Percentiles rank a stretch among this genome's conserved stretches.
These are phyloP conservation scores for Linnemannia exigua DNA, from an alignment of 192 early-diverging fungal genomes.

Conservation along the genomic window DNA sequence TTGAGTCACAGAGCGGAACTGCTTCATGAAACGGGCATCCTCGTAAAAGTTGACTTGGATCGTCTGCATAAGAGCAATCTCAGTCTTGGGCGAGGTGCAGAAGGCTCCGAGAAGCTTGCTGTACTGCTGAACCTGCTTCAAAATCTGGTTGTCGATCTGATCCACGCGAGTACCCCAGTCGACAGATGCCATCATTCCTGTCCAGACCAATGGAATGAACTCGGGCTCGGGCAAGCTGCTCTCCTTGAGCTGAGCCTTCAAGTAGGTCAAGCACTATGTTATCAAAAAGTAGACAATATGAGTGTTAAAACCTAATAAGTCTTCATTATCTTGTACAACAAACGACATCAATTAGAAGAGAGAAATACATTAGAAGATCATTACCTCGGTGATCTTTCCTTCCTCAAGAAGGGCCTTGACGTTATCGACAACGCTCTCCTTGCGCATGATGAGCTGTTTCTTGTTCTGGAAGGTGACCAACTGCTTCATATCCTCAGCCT, in stretches of 20 bases:
- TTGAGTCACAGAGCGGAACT: constrained; percentile 86
- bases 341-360: background rate
- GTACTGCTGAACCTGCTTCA: constrained; percentile 78
- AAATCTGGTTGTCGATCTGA: constrained; percentile 83
- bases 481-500: constrained; percentile 91
- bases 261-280: constrained; percentile 70
- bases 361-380: constrained; percentile 7
- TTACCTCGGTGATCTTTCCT: constrained; percentile 70
- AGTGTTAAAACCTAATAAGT: background rate
- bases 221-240: constrained; percentile 84
- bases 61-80: constrained; percentile 87
- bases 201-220: constrained; percentile 85
- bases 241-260: constrained; percentile 76
- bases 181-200: constrained; percentile 80
- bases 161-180: constrained; percentile 87
- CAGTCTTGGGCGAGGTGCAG: constrained; percentile 84
- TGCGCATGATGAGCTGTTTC: constrained; percentile 75
- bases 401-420: constrained; percentile 74
- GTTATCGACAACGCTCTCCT: constrained; percentile 72
- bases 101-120: constrained; percentile 82
- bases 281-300: background rate
- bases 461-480: constrained; percentile 87
- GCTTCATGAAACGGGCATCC: constrained; percentile 90
- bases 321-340: background rate
- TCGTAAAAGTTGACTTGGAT: constrained; percentile 91